These are phyloP conservation scores for Microcos paniculata DNA, from an alignment of 345 rosid genomes.

Conservation along the genomic window DNA sequence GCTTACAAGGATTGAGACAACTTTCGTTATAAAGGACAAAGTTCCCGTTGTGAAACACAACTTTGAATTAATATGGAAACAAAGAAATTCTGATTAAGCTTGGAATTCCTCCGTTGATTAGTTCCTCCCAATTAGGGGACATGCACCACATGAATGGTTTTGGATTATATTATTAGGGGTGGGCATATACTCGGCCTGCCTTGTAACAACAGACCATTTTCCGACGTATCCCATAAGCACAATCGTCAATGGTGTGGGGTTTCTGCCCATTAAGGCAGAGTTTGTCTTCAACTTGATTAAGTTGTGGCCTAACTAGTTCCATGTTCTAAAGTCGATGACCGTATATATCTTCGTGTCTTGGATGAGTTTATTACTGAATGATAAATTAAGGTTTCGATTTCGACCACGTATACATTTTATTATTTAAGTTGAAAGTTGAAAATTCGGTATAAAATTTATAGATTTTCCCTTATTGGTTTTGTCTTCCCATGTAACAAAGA, in stretches of 20 bases:
- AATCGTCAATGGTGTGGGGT: slow-evolving; percentile 5
- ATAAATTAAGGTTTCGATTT: neutral
- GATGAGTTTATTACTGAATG: neutral
- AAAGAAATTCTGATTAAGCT: neutral
- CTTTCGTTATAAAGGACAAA: neutral
- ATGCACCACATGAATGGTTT: neutral
- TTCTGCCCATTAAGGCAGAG: neutral
- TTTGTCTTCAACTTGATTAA: neutral
- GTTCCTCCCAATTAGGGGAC: neutral
- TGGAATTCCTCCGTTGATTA: neutral
- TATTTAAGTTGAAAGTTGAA: neutral
- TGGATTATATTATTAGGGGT: neutral
- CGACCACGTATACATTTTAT: neutral
- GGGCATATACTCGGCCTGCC: neutral
- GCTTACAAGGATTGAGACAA: neutral
- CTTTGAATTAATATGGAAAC: neutral
- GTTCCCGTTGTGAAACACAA: neutral
- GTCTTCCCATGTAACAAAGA: neutral
- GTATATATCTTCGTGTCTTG: neutral
- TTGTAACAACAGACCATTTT: neutral
- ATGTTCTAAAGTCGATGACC: neutral
- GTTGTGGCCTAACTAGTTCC: neutral
- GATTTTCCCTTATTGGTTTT: neutral
- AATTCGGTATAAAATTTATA: neutral
- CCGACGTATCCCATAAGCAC: neutral